Percentiles rank a stretch among this genome's conserved stretches.
These are phyloP conservation scores for Dipodascopsis tothii DNA, from an alignment of 805 yeast genomes.

Conservation along the genomic window DNA sequence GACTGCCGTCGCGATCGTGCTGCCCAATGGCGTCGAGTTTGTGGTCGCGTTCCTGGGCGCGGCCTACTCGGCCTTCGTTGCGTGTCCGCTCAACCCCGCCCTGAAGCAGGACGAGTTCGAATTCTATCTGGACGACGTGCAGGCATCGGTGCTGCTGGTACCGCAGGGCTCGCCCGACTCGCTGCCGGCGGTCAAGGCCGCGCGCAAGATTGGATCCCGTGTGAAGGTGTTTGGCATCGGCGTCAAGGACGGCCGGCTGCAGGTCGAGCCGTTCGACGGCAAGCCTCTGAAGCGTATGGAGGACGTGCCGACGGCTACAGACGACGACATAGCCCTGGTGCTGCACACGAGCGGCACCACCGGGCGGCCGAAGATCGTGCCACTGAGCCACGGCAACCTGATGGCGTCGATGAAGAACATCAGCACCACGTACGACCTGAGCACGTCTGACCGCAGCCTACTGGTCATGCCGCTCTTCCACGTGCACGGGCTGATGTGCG, in stretches of 20 bases:
- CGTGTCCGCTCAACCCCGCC: constrained; percentile 62
- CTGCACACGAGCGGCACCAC: constrained; percentile 72
- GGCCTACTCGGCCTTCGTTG: constrained; percentile 49
- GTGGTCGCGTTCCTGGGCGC: constrained; percentile 49
- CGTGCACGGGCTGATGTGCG: constrained; percentile 67
- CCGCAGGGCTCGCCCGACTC: constrained; percentile 43
- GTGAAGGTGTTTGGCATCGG: constrained; percentile 5
- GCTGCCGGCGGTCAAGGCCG: constrained; percentile 44
- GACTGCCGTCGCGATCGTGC: constrained; percentile 39
- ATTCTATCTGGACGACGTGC: constrained; percentile 55
- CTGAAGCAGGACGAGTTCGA: constrained; percentile 56
- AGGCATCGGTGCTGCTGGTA: constrained; percentile 51
- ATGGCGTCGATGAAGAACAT: constrained; percentile 54
- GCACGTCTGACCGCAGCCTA: constrained; percentile 46
- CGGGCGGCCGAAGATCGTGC: constrained; percentile 66
- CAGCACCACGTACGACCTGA: constrained; percentile 47
- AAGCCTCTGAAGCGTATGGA: neutral
- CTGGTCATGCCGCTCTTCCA: constrained; percentile 73
- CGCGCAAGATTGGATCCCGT: constrained; percentile 34
- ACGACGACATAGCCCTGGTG: constrained; percentile 52
- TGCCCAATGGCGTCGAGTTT: constrained; percentile 56
- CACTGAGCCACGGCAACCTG: constrained; percentile 58
- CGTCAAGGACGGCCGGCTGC: neutral
- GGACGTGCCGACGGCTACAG: constrained; percentile 28
- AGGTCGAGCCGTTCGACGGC: constrained; percentile 2